These are phyloP conservation scores for Sporothrix brasiliensis DNA, from an alignment of 2,329 filamentous ascomycete genomes.

Conservation along the genomic window DNA sequence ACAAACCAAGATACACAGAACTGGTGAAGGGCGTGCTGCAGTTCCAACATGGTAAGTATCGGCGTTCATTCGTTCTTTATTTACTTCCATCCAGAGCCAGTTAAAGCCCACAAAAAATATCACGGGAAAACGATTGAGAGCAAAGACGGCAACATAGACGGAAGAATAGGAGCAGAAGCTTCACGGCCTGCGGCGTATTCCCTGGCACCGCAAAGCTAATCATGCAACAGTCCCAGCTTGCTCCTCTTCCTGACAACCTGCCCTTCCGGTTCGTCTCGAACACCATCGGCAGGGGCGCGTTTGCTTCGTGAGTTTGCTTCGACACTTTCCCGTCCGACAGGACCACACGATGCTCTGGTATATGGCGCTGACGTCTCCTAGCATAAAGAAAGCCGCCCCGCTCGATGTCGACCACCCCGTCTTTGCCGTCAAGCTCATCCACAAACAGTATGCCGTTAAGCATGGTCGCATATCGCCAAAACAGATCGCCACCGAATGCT, in stretches of 20 bases:
- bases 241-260: slow-evolving; percentile 79
- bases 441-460: slow-evolving; percentile 90
- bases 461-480: slow-evolving; percentile 86
- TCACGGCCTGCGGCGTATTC: background rate
- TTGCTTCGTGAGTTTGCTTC: slow-evolving; percentile 74
- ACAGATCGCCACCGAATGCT: slow-evolving; percentile 89
- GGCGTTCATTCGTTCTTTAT: background rate
- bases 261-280: slow-evolving; percentile 95
- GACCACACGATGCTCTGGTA: too few relatives aligned
- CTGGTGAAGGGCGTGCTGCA: background rate
- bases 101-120: background rate
- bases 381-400: slow-evolving; percentile 91
- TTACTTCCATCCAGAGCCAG: background rate
- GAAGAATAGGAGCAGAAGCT: background rate
- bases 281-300: slow-evolving; percentile 94
- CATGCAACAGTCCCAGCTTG: slow-evolving; percentile 79
- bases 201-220: background rate
- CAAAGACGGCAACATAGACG: background rate
- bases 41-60: slow-evolving; percentile 17
- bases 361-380: slow-evolving; percentile 44
- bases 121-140: background rate
- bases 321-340: background rate
- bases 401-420: slow-evolving; percentile 69
- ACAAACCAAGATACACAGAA: background rate
- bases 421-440: slow-evolving; percentile 98